Conservation (phyloP, 495 filamentous ascomycete genomes). For the Penicillium roqueforti region DNA sequence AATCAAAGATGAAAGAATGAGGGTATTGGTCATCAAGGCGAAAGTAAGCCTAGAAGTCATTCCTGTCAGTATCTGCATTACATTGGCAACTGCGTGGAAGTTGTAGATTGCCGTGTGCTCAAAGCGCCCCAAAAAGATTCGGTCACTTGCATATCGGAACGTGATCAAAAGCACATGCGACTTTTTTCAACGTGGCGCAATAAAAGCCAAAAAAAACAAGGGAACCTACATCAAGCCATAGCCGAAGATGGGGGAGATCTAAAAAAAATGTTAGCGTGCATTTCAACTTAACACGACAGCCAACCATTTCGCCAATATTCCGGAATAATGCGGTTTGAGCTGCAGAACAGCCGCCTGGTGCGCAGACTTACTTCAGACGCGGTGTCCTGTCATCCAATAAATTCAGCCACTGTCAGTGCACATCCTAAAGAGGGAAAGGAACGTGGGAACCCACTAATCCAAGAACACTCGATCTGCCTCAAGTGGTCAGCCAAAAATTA, state of each 20-base stretch:
- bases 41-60: slow-evolving; percentile 58
- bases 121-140: neutral
- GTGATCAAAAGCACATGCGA: slow-evolving; percentile 37
- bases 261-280: slow-evolving; percentile 37
- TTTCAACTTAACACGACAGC: slow-evolving; percentile 40
- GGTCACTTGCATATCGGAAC: slow-evolving; percentile 26
- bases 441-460: slow-evolving; percentile 64
- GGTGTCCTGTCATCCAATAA: slow-evolving; percentile 49
- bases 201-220: slow-evolving; percentile 1
- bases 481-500: slow-evolving; percentile 23
- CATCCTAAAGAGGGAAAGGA: slow-evolving; percentile 8
- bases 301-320: slow-evolving; percentile 39
- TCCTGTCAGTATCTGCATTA: slow-evolving; percentile 12
- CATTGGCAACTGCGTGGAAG: slow-evolving; percentile 26
- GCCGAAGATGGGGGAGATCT: slow-evolving; percentile 48
- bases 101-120: slow-evolving; percentile 12
- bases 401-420: slow-evolving; percentile 43
- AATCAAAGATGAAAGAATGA: slow-evolving; percentile 87
- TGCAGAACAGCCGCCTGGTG: slow-evolving; percentile 34
- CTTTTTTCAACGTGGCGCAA: slow-evolving; percentile 27
- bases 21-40: slow-evolving; percentile 80
- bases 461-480: slow-evolving; percentile 62
- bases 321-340: slow-evolving; percentile 27
- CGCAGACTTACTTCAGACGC: slow-evolving; percentile 42
- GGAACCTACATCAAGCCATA: slow-evolving; percentile 42